phyloP scores from a whole-genome alignment of 352 stramenopile species.

The Plasmopara muralis region DNA sequence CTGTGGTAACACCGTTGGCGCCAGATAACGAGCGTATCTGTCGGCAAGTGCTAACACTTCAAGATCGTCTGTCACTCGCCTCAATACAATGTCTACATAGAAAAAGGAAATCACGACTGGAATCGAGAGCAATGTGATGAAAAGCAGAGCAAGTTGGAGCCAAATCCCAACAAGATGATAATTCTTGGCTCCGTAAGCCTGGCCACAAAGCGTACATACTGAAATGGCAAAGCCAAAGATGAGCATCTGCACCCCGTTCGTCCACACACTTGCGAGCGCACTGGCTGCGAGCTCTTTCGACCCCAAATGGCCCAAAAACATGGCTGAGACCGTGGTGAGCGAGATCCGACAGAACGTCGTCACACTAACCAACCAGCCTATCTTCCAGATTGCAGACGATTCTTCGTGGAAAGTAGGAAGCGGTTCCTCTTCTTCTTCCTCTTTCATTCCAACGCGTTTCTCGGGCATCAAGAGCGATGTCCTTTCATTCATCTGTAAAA shows the following conservation, averaged over 20 bases:
- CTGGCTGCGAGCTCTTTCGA: constrained; percentile 68
- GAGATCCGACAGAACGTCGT: constrained; percentile 76
- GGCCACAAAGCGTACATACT: constrained; percentile 70
- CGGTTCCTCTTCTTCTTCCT: constrained; percentile 13
- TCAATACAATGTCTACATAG: constrained; percentile 70
- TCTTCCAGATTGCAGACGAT: constrained; percentile 64
- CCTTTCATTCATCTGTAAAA: constrained; percentile 12
- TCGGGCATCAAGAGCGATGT: constrained; percentile 13
- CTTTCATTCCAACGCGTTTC: constrained; percentile 12
- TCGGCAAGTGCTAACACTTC: constrained; percentile 54
- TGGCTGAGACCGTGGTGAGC: constrained; percentile 67
- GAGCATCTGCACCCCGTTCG: constrained; percentile 70
- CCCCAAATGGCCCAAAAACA: constrained; percentile 72
- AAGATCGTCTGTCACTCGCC: constrained; percentile 56
- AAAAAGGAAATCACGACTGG: constrained; percentile 81
- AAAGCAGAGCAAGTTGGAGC: constrained; percentile 73
- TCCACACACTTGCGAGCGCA: constrained; percentile 73
- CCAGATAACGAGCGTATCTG: constrained; percentile 56
- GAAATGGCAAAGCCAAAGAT: constrained; percentile 76
- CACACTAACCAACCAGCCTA: constrained; percentile 80
- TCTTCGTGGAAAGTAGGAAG: constrained; percentile 42
- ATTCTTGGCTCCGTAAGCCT: constrained; percentile 76
- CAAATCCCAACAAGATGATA: constrained; percentile 70
- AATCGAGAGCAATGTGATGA: constrained; percentile 66
- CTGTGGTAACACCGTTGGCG: constrained; percentile 59